Evolutionary conservation across 371 early-diverging fungal species (phyloP).

Genomic region (Haplosporangium sp.): DNA sequence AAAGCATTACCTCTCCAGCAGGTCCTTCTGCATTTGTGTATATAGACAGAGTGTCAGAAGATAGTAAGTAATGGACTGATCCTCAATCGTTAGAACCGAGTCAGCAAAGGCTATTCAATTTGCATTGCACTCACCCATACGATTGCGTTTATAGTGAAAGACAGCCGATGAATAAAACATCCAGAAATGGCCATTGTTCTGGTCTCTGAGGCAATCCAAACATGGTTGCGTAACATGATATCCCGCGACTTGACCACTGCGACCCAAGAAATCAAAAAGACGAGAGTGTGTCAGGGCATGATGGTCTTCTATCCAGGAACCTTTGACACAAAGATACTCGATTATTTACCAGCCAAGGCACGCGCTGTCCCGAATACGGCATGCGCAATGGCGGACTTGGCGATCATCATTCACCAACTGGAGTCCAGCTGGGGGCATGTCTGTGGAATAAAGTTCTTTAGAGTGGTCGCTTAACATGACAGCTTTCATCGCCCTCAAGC

Average conservation of each 20-base stretch:
- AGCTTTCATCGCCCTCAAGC: constrained; percentile 74
- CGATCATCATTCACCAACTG: constrained; percentile 73
- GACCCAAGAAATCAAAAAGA: neutral
- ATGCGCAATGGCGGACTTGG: constrained; percentile 70
- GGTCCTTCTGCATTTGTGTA: constrained; percentile 12
- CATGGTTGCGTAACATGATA: constrained; percentile 81
- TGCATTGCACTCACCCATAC: constrained; percentile 11
- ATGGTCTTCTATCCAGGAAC: too few species aligned
- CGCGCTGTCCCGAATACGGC: constrained; percentile 74
- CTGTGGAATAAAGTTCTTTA: constrained; percentile 66
- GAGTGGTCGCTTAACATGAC: constrained; percentile 73
- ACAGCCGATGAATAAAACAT: constrained; percentile 74
- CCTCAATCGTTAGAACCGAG: too few species aligned
- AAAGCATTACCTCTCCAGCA: constrained; percentile 39
- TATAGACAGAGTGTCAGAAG: neutral
- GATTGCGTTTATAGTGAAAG: constrained; percentile 41
- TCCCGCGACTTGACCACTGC: constrained; percentile 74
- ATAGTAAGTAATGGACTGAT: neutral
- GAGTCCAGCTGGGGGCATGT: constrained; percentile 65
- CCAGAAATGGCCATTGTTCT: constrained; percentile 80
- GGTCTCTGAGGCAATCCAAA: constrained; percentile 67
- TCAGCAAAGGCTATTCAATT: neutral
- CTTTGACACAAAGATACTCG: too few species aligned
- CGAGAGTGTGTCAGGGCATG: too few species aligned
- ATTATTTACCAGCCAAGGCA: constrained; percentile 69